Evolutionary conservation across 2,329 filamentous ascomycete species (phyloP).

Genomic region (Aspergillus sp.): DNA sequence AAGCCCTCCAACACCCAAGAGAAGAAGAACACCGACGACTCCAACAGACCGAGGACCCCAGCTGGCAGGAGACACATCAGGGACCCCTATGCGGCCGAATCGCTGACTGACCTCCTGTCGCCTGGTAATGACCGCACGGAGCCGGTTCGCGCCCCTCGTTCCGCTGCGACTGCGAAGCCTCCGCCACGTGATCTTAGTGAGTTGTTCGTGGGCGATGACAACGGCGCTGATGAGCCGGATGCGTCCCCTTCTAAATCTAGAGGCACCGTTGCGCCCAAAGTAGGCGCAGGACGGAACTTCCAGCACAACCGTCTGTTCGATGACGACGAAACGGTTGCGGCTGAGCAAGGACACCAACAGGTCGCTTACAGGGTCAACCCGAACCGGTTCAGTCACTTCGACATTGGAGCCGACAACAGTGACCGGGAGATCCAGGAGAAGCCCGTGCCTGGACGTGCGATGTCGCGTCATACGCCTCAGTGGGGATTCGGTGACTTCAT

Average conservation of each 20-base stretch:
- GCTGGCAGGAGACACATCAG: conserved; percentile 33
- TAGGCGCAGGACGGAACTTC: conserved; percentile 53
- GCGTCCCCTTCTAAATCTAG: conserved; percentile 23
- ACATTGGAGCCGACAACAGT: conserved; percentile 26
- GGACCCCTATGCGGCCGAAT: conserved; percentile 39
- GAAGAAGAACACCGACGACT: conserved; percentile 8
- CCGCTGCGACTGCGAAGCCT: conserved; percentile 59
- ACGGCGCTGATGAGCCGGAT: conserved; percentile 23
- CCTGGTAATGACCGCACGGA: conserved; percentile 37
- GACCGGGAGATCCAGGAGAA: conserved; percentile 18
- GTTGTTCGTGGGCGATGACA: conserved; percentile 49
- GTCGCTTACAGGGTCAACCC: conserved; percentile 55
- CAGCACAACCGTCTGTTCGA: conserved; percentile 58
- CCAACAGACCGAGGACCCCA: conserved; percentile 18
- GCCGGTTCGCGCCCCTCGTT: conserved; percentile 54
- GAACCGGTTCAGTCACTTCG: conserved; percentile 66
- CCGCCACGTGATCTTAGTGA: conserved; percentile 60
- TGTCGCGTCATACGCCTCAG: conserved; percentile 54
- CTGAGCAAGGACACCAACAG: conserved; percentile 36
- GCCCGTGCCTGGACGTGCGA: conserved; percentile 18
- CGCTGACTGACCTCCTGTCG: conserved; percentile 64
- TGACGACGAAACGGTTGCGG: conserved; percentile 43
- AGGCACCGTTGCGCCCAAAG: conserved; percentile 44
- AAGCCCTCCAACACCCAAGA: conserved; percentile 11
- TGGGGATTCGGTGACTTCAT: conserved; percentile 86